A percentile compares a stretch with the other conserved stretches of the same genome.
Conservation (phyloP, 768 basidiomycete genomes). For the Tephrocybe sp. region DNA sequence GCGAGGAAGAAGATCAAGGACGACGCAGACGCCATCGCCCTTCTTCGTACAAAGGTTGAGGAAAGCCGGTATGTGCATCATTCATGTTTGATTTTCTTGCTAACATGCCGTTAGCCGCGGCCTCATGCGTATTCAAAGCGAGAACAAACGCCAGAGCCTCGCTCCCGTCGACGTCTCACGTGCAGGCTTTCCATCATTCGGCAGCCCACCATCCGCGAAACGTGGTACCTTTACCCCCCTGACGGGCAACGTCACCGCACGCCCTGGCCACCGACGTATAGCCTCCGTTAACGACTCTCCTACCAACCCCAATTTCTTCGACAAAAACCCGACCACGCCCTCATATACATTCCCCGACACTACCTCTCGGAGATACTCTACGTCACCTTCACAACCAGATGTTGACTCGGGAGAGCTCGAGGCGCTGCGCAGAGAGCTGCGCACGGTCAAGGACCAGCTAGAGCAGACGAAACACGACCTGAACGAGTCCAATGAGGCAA, state of each 20-base stretch:
- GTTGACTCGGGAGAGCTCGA: conserved; percentile 47
- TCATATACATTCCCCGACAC: conserved; percentile 34
- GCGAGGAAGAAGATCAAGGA: conserved; percentile 57
- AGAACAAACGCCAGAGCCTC: conserved; percentile 65
- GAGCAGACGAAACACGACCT: conserved; percentile 68
- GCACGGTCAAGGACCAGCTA: conserved; percentile 54
- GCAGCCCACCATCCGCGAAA: conserved; percentile 56
- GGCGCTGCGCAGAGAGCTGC: conserved; percentile 59
- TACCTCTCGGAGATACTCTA: conserved; percentile 42
- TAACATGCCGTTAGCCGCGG: conserved; percentile 55
- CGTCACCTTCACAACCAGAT: conserved; percentile 43
- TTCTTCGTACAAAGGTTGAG: conserved; percentile 83
- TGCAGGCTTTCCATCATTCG: conserved; percentile 35
- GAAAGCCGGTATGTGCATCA: conserved; percentile 67
- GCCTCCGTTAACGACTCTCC: conserved; percentile 72
- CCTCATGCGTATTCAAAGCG: conserved; percentile 83
- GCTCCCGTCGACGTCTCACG: conserved; percentile 56
- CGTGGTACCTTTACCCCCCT: conserved; percentile 78
- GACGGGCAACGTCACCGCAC: conserved; percentile 49
- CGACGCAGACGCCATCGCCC: conserved; percentile 72
- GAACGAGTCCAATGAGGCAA: conserved; percentile 76
- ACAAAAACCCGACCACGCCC: conserved; percentile 34
- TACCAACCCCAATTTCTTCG: conserved; percentile 29
- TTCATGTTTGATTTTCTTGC: not conserved
- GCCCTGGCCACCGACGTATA: conserved; percentile 65